These are phyloP conservation scores for Neoarthrinium moseri DNA, from an alignment of 2,329 filamentous ascomycete species.

Conservation along the genomic window DNA sequence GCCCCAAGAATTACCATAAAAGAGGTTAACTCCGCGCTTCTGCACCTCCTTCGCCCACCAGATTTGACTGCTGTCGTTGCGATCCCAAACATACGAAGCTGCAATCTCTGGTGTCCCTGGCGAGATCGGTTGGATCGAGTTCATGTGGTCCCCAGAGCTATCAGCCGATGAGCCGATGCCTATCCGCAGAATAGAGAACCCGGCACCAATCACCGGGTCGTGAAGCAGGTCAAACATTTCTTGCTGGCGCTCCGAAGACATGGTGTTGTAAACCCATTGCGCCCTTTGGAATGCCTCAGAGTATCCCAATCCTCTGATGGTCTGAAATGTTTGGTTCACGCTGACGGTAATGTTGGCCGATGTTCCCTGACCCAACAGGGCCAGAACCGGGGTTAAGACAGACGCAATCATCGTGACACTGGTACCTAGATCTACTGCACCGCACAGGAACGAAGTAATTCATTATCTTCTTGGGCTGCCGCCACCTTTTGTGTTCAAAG, in stretches of 20 bases:
- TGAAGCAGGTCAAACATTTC: slow-evolving; percentile 32
- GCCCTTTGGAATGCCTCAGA: slow-evolving; percentile 40
- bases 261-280: slow-evolving; percentile 15
- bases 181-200: slow-evolving; percentile 35
- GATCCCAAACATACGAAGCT: slow-evolving; percentile 39
- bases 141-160: slow-evolving; percentile 19
- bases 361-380: too few species aligned
- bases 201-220: slow-evolving; percentile 31
- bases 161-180: slow-evolving; percentile 26
- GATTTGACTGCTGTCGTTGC: slow-evolving; percentile 42
- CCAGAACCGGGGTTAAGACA: too few species aligned
- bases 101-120: slow-evolving; percentile 32
- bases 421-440: too few species aligned
- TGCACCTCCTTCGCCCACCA: slow-evolving; percentile 44
- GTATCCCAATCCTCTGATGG: slow-evolving; percentile 40
- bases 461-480: too few species aligned
- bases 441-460: too few species aligned
- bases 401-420: too few species aligned
- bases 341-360: slow-evolving; percentile 6
- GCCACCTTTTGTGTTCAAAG: too few species aligned
- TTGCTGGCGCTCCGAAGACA: slow-evolving; percentile 27
- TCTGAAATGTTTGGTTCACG: slow-evolving; percentile 29
- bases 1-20: slow-evolving; percentile 40
- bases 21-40: slow-evolving; percentile 27
- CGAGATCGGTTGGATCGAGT: slow-evolving; percentile 36